These are phyloP conservation scores for Picocystis sp. DNA, from an alignment of 163 green algal genomes.

Conservation along the genomic window DNA sequence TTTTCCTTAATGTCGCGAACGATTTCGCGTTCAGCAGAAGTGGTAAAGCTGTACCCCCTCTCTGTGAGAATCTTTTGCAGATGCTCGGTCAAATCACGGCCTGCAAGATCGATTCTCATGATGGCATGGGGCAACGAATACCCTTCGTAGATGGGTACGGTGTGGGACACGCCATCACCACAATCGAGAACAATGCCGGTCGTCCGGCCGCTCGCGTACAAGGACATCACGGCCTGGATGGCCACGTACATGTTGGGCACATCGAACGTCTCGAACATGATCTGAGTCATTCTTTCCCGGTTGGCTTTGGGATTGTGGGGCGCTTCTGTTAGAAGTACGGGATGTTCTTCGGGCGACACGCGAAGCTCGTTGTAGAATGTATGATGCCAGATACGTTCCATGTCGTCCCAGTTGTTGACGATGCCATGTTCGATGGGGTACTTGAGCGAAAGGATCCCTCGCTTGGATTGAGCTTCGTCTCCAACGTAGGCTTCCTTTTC, in stretches of 20 bases:
- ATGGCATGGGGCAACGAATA: slow-evolving; percentile 89
- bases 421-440: slow-evolving; percentile 97
- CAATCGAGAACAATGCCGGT: slow-evolving; percentile 35
- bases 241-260: slow-evolving; percentile 93
- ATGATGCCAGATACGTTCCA: slow-evolving; percentile 99
- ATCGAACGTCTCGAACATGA: slow-evolving; percentile 99
- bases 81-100: slow-evolving; percentile 91
- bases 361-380: slow-evolving; percentile 99
- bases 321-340: slow-evolving; percentile 92
- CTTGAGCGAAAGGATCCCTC: slow-evolving; percentile 89
- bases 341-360: slow-evolving; percentile 94
- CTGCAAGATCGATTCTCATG: slow-evolving; percentile 80
- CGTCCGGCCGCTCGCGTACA: slow-evolving; percentile 90
- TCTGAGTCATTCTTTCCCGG: slow-evolving; percentile 94
- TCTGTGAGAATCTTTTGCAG: slow-evolving; percentile 88
- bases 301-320: slow-evolving; percentile 96
- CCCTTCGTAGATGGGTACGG: slow-evolving; percentile 95
- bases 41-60: slow-evolving; percentile 61
- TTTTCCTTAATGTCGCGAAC: slow-evolving; percentile 99
- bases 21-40: slow-evolving; percentile 88
- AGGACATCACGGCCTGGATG: slow-evolving; percentile 93
- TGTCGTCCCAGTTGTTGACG: slow-evolving; percentile 98
- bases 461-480: slow-evolving; percentile 92
- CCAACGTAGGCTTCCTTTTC: slow-evolving; percentile 95
- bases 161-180: slow-evolving; percentile 84